phyloP scores from a whole-genome alignment of 306 rosid genomes.

The Dalbergia oliveri region DNA sequence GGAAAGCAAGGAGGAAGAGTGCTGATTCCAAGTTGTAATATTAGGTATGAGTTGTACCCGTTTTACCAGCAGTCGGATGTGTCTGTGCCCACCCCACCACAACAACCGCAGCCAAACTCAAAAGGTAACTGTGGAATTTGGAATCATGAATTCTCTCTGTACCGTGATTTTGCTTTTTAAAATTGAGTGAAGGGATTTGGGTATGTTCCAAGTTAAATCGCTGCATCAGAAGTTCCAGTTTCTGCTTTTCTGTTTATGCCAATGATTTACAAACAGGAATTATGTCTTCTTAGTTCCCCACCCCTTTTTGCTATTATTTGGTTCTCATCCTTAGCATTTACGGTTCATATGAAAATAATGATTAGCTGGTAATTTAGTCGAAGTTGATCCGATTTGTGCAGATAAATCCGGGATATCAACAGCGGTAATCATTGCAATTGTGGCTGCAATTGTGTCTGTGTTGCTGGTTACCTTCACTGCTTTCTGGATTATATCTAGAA shows the following conservation, averaged over 20 bases:
- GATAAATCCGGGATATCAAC: slow-evolving; percentile 31
- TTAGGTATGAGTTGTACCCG: neutral
- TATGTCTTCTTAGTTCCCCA: neutral
- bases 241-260: neutral
- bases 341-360: neutral
- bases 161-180: too few relatives aligned
- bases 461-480: slow-evolving; percentile 2
- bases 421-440: slow-evolving; percentile 37
- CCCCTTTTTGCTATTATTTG: neutral
- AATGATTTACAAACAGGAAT: neutral
- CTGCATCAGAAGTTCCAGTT: neutral
- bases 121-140: slow-evolving; percentile 2
- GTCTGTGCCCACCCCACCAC: neutral
- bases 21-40: slow-evolving; percentile 37
- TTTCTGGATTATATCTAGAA: slow-evolving; percentile 27
- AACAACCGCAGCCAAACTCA: neutral
- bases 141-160: neutral
- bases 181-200: neutral
- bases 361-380: neutral
- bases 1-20: slow-evolving; percentile 32
- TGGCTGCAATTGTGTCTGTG: slow-evolving; percentile 32
- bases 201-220: neutral
- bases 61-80: slow-evolving; percentile 8
- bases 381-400: slow-evolving; percentile 35
- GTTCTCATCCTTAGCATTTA: neutral